Evolutionary conservation across 768 basidiomycete genomes (phyloP), one percentile per base, ranked within the genome.

Genomic region (Suillus paluster): DNA sequence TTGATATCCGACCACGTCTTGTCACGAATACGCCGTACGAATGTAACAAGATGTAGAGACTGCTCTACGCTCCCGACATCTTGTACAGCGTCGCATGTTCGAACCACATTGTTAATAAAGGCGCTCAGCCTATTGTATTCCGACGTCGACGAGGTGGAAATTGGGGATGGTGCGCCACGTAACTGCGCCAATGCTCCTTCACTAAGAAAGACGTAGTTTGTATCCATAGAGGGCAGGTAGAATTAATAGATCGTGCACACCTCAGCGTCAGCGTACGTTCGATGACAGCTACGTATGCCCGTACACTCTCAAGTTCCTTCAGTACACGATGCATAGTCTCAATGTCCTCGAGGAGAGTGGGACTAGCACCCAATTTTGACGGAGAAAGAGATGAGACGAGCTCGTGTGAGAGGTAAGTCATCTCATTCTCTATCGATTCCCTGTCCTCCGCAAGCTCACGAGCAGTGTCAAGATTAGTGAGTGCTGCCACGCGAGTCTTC

Each of bases 1-100:
- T 89, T 94, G 59, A 97, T 89, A 57, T 88, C 86, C 17, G 69
- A 68, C 95, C 95, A 97, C 5, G 95, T 89, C 70, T 80, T 84
- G 30, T 87, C 84, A 49, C 84, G 81, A n/a, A 94, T 72, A 15
- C 77, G 79, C 59, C 85, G 79, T 23, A 95, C 73, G 65, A 94
- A 89, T 3, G 67, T 68, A 17, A 90, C 77, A 10, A 97, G 72
- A 65, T 86, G 83, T 55, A 95, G 77, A 9, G 80, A 74, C 58
- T 84, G 81, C 57, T 84, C 79, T 14, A 78, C 77, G 42, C 75
- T 75, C 1, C 77, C 80, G 27, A 71, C 67, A 53, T 83, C 80
- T 69, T 85, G 83, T 2, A 83, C 79, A 34, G 68, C 60, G 14
- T 75, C 68, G 62, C 84, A 88, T 11, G 80, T 72, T 19, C 76